phyloP scores from a whole-genome alignment of 148 eudicot species.

The Spergularia bocconei region DNA sequence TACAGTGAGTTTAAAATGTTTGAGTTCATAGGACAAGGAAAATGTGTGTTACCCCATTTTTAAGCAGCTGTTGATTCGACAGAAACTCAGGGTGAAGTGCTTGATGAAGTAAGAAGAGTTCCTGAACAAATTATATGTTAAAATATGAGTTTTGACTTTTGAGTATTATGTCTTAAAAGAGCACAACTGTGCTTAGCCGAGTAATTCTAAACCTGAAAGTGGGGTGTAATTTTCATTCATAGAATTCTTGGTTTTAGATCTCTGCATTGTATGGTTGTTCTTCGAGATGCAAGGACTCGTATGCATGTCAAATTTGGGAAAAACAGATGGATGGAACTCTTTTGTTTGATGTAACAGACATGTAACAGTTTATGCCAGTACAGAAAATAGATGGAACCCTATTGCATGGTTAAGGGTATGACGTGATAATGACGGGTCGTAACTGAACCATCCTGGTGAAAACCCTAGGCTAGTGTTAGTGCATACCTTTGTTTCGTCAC shows the following conservation, averaged over 20 bases:
- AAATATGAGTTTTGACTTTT: background rate
- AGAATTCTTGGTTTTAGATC: background rate
- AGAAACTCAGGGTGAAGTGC: slow-evolving; percentile 68
- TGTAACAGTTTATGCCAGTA: background rate
- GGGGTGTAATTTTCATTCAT: background rate
- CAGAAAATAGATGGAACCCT: too few species aligned
- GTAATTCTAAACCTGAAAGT: background rate
- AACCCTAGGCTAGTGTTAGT: background rate
- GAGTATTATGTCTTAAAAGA: background rate
- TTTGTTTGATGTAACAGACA: background rate
- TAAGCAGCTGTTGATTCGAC: slow-evolving; percentile 66
- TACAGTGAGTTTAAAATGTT: background rate
- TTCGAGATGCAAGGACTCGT: background rate
- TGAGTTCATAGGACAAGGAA: background rate
- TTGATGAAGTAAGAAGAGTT: slow-evolving; percentile 71
- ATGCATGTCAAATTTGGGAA: background rate
- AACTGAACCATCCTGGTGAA: background rate
- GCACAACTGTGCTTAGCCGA: background rate
- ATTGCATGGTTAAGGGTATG: background rate
- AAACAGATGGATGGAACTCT: background rate
- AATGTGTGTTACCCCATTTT: slow-evolving; percentile 57
- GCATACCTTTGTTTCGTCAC: slow-evolving; percentile 68
- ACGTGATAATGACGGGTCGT: background rate
- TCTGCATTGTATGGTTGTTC: background rate
- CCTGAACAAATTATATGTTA: slow-evolving; percentile 39